Evolutionary conservation across 345 rosid species (phyloP), one percentile per base, ranked within the genome.

Genomic region (Syzygium aqueum): DNA sequence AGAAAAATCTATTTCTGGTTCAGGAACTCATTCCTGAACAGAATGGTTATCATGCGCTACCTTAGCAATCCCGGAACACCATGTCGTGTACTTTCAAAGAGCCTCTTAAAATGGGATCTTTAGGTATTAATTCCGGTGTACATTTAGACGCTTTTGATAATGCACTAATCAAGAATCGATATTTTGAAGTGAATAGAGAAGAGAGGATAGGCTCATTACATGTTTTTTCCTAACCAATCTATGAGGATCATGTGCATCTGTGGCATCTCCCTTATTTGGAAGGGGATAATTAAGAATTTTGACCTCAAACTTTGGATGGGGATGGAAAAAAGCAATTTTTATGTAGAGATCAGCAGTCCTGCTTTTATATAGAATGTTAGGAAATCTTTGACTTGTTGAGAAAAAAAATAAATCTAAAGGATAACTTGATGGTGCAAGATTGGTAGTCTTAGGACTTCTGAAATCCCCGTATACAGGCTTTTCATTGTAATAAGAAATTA

Each of bases 61-160:
- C n/a, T n/a, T 91, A 83, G 88, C 89, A 88, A 92, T 90, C 88
- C 92, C 13, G 90, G 91, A 87, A 91, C 98, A 82, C 97, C 99
- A 84, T 96, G 97, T 87, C 95, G 96, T 85, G 88, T 92, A 88
- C 90, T 97, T 90, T 99, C 99, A 51, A 97, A 95, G 91, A 92
- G 93, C 86, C 99, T 97, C 87, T 91, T 97, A 87, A 97, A 96
- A 93, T 91, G 90, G 90, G 99, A 97, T 89, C 94, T 98, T 78
- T 97, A 95, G 98, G 99, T 97, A 92, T 65, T 77, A 84, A 57
- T 90, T 86, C 15, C 84, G 25, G 82, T 37, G 49, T 37, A 37
- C 12, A 12, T 90, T 82, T 37, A 85, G 40, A 27, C 12, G 23
- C 57, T n/a, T 33, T 30, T 87, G 23, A 83, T 83, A 27, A 83